A percentile compares a stretch with the other conserved stretches of the same genome.
Conservation (phyloP, 1,284 basidiomycete species). For the Microstroma glucosiphilum region DNA sequence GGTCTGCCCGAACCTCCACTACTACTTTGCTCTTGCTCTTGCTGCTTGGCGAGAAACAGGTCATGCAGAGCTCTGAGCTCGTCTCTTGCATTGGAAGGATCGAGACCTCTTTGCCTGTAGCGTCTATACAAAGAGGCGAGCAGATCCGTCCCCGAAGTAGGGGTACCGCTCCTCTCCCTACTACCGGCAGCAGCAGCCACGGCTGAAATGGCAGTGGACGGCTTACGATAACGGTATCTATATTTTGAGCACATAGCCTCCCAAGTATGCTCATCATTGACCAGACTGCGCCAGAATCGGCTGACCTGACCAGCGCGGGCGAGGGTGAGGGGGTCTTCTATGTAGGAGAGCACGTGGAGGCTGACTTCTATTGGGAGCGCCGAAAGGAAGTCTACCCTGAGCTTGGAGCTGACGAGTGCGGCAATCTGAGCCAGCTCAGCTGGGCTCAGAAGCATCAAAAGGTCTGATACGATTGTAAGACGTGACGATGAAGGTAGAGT, state of each 20-base stretch:
- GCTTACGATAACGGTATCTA: slow-evolving; percentile 11
- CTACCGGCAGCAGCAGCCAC: slow-evolving; percentile 8
- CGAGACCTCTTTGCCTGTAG: slow-evolving; percentile 33
- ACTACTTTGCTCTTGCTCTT: slow-evolving; percentile 7
- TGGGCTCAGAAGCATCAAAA: slow-evolving; percentile 54
- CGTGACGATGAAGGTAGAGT: slow-evolving; percentile 7
- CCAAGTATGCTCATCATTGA: slow-evolving; percentile 81
- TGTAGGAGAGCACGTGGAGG: slow-evolving; percentile 70
- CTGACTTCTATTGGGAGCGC: slow-evolving; percentile 78
- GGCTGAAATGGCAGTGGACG: background rate
- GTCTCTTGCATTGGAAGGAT: slow-evolving; percentile 34
- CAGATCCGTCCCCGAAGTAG: background rate
- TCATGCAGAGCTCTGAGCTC: slow-evolving; percentile 38
- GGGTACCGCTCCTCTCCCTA: slow-evolving; percentile 8
- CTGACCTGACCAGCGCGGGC: slow-evolving; percentile 68
- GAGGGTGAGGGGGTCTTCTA: slow-evolving; percentile 74
- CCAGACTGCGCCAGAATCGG: slow-evolving; percentile 67
- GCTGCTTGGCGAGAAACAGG: slow-evolving; percentile 39
- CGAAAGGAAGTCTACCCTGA: slow-evolving; percentile 78
- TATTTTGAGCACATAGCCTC: slow-evolving; percentile 63
- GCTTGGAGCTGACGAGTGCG: slow-evolving; percentile 65
- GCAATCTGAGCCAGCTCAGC: slow-evolving; percentile 75
- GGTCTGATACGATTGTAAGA: slow-evolving; percentile 27
- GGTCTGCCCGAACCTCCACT: background rate
- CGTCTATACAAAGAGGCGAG: slow-evolving; percentile 30